Evolutionary conservation across 495 filamentous ascomycete genomes (phyloP).

Genomic region (Penicillium mononematosum): DNA sequence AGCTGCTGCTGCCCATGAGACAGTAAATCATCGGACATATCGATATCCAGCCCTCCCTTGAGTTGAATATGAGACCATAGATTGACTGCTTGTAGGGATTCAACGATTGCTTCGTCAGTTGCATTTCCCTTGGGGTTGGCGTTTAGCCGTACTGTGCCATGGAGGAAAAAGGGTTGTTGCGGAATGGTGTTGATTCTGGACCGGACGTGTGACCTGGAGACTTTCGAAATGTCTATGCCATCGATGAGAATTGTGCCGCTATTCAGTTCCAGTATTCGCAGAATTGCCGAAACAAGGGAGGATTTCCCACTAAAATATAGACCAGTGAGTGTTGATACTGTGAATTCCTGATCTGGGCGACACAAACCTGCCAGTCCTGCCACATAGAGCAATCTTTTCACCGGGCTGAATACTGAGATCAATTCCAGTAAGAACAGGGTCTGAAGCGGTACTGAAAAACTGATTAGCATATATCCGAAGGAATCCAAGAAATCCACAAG

Average conservation of each 20-base stretch:
- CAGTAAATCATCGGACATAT: slow-evolving; percentile 38
- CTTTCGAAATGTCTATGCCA: slow-evolving; percentile 39
- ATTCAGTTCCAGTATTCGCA: slow-evolving; percentile 38
- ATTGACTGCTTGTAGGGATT: slow-evolving; percentile 37
- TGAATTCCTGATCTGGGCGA: neutral
- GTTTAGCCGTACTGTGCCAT: slow-evolving; percentile 47
- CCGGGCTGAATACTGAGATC: slow-evolving; percentile 25
- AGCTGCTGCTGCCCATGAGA: slow-evolving; percentile 48
- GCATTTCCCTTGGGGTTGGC: slow-evolving; percentile 36
- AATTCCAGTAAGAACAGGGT: slow-evolving; percentile 16
- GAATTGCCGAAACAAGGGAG: slow-evolving; percentile 41
- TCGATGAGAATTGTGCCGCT: slow-evolving; percentile 46
- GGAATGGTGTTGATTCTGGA: slow-evolving; percentile 42
- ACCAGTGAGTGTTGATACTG: neutral
- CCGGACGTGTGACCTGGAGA: slow-evolving; percentile 32
- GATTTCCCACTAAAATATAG: slow-evolving; percentile 37
- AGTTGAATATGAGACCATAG: slow-evolving; percentile 38
- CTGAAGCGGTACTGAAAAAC: slow-evolving; percentile 19
- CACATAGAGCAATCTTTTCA: slow-evolving; percentile 47
- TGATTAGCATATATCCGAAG: neutral
- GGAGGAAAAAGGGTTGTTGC: slow-evolving; percentile 50
- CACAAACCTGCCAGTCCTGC: slow-evolving; percentile 43
- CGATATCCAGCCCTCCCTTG: slow-evolving; percentile 41
- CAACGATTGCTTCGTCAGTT: slow-evolving; percentile 38
- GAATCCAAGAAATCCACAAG: neutral